A percentile compares a stretch with the other conserved stretches of the same genome.
Conservation (phyloP, 208 protist genomes). For the Naegleria fowleri region DNA sequence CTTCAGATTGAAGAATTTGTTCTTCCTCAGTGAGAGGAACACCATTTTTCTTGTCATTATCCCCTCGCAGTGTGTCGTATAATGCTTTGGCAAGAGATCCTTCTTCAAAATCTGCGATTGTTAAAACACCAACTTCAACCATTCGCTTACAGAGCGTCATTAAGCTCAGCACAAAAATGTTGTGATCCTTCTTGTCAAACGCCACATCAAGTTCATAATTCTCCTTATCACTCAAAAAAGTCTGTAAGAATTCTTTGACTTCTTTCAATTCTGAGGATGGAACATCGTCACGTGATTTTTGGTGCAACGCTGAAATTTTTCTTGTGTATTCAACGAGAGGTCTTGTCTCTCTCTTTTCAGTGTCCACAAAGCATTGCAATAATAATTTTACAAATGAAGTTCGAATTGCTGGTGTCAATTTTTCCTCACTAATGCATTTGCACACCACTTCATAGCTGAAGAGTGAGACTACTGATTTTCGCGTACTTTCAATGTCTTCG, state of each 20-base stretch:
- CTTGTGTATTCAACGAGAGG: neutral
- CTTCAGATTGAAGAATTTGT: neutral
- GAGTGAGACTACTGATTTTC: neutral
- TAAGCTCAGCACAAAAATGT: neutral
- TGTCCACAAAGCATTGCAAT: neutral
- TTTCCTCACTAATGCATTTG: neutral
- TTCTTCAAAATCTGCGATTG: neutral
- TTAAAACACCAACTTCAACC: conserved; percentile 7
- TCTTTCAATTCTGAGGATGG: neutral
- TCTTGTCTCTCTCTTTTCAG: neutral
- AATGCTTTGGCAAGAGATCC: neutral
- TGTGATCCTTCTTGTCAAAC: neutral
- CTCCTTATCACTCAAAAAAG: neutral
- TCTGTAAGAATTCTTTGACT: neutral
- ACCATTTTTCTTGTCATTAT: neutral
- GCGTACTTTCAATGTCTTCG: neutral
- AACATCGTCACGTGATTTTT: neutral
- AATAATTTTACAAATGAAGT: neutral
- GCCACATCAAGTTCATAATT: neutral
- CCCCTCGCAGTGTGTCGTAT: neutral
- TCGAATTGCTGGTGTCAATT: neutral
- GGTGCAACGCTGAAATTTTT: neutral
- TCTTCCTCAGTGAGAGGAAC: neutral
- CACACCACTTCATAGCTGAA: neutral
- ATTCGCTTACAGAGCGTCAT: neutral